A percentile compares a stretch with the other conserved stretches of the same genome.
phyloP scores from a whole-genome alignment of 108 stramenopile genomes.

The Pseudonitzschia pungens region DNA sequence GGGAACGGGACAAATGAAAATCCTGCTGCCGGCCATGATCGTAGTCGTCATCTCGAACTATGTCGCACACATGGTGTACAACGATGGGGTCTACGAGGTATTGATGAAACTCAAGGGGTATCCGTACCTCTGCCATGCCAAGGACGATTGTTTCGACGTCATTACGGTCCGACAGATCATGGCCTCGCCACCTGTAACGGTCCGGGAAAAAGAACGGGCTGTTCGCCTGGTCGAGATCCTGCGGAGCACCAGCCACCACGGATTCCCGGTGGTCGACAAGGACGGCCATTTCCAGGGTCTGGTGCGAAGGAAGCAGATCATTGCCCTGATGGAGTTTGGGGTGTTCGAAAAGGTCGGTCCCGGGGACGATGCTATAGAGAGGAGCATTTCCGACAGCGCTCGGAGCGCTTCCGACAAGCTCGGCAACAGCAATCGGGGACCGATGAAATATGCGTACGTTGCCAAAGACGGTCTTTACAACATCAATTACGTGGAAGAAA shows the following conservation, averaged over 20 bases:
- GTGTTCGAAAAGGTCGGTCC: constrained; percentile 35
- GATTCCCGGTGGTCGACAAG: constrained; percentile 72
- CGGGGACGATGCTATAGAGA: not conserved
- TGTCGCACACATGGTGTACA: constrained; percentile 30
- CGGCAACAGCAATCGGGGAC: constrained; percentile 1
- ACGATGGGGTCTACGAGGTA: constrained; percentile 45
- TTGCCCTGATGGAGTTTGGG: constrained; percentile 52
- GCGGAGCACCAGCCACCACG: constrained; percentile 15
- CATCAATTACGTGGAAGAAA: not conserved
- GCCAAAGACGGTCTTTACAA: constrained; percentile 42
- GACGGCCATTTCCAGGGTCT: constrained; percentile 38
- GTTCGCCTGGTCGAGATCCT: constrained; percentile 41
- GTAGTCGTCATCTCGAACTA: constrained; percentile 44
- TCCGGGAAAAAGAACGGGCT: constrained; percentile 37
- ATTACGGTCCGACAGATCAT: constrained; percentile 54
- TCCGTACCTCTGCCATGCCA: constrained; percentile 47
- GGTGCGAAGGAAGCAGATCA: constrained; percentile 56
- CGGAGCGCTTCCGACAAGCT: not conserved
- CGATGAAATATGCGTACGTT: constrained; percentile 39
- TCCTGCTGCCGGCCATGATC: constrained; percentile 57
- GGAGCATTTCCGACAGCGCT: not conserved
- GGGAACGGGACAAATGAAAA: constrained; percentile 60
- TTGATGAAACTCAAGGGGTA: constrained; percentile 38
- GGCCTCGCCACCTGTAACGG: constrained; percentile 32
- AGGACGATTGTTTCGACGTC: constrained; percentile 32